A percentile compares a stretch with the other conserved stretches of the same genome.
Evolutionary conservation across 2,329 filamentous ascomycete genomes (phyloP).

Genomic region (Drechslerella coelobrocha): DNA sequence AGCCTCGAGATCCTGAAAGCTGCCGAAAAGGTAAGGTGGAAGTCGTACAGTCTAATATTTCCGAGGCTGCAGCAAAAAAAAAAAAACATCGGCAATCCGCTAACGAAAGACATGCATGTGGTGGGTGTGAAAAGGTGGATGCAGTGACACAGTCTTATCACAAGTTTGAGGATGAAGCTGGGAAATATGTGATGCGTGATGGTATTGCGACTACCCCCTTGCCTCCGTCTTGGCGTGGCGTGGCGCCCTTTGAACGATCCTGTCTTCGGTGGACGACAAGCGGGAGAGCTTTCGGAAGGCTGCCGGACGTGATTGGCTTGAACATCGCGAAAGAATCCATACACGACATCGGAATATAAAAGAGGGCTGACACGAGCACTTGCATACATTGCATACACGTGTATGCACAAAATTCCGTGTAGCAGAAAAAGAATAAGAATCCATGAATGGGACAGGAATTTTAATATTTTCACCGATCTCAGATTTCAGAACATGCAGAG

Average conservation of each 20-base stretch:
- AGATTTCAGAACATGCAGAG: neutral
- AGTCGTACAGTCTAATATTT: slow-evolving; percentile 16
- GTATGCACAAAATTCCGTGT: neutral
- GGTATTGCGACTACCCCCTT: neutral
- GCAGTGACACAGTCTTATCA: neutral
- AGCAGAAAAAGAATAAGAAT: neutral
- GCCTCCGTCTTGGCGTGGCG: slow-evolving; percentile 39
- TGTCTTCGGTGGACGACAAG: neutral
- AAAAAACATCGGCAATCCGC: slow-evolving; percentile 22
- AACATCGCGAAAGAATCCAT: slow-evolving; percentile 17
- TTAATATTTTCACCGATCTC: neutral
- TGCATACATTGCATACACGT: slow-evolving; percentile 2
- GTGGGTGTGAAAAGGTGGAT: neutral
- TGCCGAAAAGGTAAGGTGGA: slow-evolving; percentile 34
- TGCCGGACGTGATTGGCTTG: slow-evolving; percentile 16
- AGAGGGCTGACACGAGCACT: neutral
- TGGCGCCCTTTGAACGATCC: neutral
- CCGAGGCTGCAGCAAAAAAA: slow-evolving; percentile 32
- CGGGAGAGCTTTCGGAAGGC: neutral
- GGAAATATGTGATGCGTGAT: slow-evolving; percentile 12
- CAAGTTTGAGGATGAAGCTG: slow-evolving; percentile 18
- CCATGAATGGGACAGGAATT: neutral
- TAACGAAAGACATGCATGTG: slow-evolving; percentile 18
- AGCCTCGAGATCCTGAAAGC: neutral
- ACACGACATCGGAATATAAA: slow-evolving; percentile 19